phyloP scores from a whole-genome alignment of 2,329 filamentous ascomycete genomes.

The Cryphonectria japonica region DNA sequence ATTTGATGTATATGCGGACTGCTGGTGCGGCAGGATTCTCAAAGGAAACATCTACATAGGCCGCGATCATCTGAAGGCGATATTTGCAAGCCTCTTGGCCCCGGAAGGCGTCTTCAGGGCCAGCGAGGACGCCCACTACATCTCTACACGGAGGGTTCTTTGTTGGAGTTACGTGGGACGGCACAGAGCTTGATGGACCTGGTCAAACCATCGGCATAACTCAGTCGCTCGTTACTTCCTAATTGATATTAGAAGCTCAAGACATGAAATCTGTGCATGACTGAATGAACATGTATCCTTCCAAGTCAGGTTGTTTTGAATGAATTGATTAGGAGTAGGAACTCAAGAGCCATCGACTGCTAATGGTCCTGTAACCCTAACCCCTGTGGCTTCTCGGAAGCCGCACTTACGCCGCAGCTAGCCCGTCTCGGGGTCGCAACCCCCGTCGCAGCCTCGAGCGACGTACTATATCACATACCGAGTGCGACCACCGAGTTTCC shows the following conservation, averaged over 20 bases:
- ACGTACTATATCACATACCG: not conserved
- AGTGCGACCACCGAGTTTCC: not conserved
- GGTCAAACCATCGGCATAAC: not conserved
- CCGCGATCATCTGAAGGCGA: not conserved
- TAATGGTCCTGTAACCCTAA: not conserved
- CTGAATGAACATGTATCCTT: not conserved
- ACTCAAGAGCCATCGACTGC: not conserved
- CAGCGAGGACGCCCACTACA: not conserved
- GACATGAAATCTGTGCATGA: not conserved
- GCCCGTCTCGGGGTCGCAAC: not conserved
- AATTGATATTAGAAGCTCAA: not conserved
- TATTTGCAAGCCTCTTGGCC: not conserved
- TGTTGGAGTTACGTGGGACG: not conserved
- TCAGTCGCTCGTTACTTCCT: not conserved
- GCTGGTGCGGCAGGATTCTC: too few species aligned
- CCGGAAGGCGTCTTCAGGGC: not conserved
- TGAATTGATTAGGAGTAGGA: too few species aligned
- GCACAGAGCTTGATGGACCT: not conserved
- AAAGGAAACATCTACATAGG: not conserved
- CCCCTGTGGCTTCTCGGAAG: not conserved
- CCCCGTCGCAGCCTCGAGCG: not conserved
- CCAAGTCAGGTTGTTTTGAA: too few species aligned
- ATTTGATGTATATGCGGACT: too few species aligned
- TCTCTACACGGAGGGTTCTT: not conserved
- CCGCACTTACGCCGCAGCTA: not conserved